A percentile compares a stretch with the other conserved stretches of the same genome.
Conservation (phyloP, 2,329 filamentous ascomycete species). For the Grosmannia penicillata region DNA sequence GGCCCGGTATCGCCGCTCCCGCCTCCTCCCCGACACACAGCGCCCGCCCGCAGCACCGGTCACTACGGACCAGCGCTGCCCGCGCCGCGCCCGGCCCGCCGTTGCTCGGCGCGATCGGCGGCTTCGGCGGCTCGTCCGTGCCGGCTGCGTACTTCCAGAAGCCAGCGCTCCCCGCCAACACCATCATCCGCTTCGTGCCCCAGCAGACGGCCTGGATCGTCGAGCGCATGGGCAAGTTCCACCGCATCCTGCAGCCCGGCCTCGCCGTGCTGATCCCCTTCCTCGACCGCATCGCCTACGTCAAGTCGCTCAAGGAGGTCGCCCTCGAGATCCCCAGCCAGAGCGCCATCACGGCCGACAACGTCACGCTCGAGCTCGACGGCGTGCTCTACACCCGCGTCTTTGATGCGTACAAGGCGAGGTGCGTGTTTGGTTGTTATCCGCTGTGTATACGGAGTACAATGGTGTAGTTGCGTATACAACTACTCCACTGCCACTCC, state of each 20-base stretch:
- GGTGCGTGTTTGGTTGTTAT: too few species aligned
- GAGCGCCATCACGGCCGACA: conserved; percentile 95
- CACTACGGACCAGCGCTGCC: conserved; percentile 11
- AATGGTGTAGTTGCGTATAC: too few species aligned
- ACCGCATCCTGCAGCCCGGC: conserved; percentile 82
- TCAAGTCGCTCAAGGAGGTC: conserved; percentile 91
- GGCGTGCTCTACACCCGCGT: conserved; percentile 91
- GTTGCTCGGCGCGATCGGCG: conserved; percentile 16
- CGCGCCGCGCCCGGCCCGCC: conserved; percentile 12
- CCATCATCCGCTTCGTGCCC: conserved; percentile 90
- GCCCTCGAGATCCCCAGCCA: conserved; percentile 96
- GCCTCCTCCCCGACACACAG: too few species aligned
- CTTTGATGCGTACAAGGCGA: conserved; percentile 96
- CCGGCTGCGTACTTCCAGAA: conserved; percentile 71
- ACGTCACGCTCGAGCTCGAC: conserved; percentile 91
- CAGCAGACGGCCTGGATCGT: conserved; percentile 99
- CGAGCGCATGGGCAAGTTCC: conserved; percentile 97
- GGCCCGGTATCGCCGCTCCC: too few species aligned
- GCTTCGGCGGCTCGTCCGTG: conserved; percentile 12
- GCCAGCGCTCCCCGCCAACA: conserved; percentile 72
- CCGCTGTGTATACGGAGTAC: too few species aligned
- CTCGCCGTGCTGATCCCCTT: conserved; percentile 80
- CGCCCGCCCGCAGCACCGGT: conserved; percentile 3
- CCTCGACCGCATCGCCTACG: conserved; percentile 91
- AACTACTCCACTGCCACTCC: background rate